Evolutionary conservation across 345 rosid genomes (phyloP), one percentile per base, ranked within the genome.

Genomic region (Acer negundo): DNA sequence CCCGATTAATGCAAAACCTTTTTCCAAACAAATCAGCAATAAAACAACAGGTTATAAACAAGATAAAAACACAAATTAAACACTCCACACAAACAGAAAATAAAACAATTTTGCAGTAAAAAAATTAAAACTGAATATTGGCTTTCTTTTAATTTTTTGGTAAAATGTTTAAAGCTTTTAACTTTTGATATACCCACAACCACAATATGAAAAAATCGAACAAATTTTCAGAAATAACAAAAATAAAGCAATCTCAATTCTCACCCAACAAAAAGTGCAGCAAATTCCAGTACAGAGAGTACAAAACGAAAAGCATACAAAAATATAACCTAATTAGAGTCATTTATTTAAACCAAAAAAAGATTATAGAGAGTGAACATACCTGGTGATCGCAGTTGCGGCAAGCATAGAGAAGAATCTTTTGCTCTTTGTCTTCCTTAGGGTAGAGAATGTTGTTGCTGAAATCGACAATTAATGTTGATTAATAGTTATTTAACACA

Each of bases 321-420:
- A 51, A 20, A 11, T 9, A 31, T 64, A 64, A 64, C 68, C 68
- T 64, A 64, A 64, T 64, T 64, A 7, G 46, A 20, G 31, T 13
- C 16, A 62, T 23, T 23, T 2, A 10, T 22, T 9, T 1, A 42
- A 3, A 10, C 13, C 49, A 9, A 19, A 38, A 68, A 74, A 63
- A 1, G 2, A 31, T 0, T 26, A 67, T 46, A 67, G 5, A 58
- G 42, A 67, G 51, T 40, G 20, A 66, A 46, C 31, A 23, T 49
- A 88, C 97, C 93, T 92, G 97, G 79, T 91, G 94, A 80, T 93
- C 95, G 80, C 97, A 93, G 72, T 90, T 93, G 74, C 93, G 97
- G 80, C 96, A 93, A 47, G 97, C 94, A 75, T 86, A 91, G 76
- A 91, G 90, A 28, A 91, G 93, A 40, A 87, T 82, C 73, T 86